Conservation (phyloP, 176 grass and related monocot species). For the Avena eriantha region DNA sequence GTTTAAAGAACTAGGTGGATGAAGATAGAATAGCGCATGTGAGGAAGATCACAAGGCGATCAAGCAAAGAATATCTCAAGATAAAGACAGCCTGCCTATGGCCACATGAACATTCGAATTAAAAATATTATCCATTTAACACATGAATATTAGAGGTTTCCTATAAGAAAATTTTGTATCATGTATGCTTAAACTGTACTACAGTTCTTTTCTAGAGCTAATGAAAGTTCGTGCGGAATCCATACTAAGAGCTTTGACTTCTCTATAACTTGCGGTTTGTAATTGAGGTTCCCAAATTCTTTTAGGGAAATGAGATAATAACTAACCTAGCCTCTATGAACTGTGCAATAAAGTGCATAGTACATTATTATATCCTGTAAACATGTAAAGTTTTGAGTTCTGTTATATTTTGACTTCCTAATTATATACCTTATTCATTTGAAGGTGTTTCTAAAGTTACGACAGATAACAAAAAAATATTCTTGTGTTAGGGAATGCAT, state of each 20-base stretch:
- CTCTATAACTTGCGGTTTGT: conserved; percentile 30
- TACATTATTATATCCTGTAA: background rate
- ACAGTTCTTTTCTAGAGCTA: conserved; percentile 86
- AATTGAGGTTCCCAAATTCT: background rate
- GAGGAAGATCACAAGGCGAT: background rate
- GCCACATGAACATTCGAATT: background rate
- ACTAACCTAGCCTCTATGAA: too few relatives aligned
- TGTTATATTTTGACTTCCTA: conserved; percentile 31
- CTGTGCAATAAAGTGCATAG: too few relatives aligned
- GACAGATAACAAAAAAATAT: conserved; percentile 85
- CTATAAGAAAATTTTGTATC: background rate
- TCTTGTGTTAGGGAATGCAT: conserved; percentile 81
- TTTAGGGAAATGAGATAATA: too few relatives aligned
- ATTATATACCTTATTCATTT: conserved; percentile 46
- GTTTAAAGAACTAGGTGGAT: background rate
- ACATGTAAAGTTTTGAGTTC: conserved; percentile 1
- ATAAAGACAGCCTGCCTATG: background rate
- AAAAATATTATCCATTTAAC: background rate
- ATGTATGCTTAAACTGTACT: conserved; percentile 27
- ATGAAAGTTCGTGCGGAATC: conserved; percentile 87
- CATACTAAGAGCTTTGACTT: conserved; percentile 82
- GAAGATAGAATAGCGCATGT: background rate
- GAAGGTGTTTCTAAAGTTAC: conserved; percentile 67
- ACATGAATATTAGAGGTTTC: background rate
- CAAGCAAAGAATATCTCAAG: background rate